These are phyloP conservation scores for Exophiala bonariae DNA, from an alignment of 2,329 filamentous ascomycete genomes.

Conservation along the genomic window DNA sequence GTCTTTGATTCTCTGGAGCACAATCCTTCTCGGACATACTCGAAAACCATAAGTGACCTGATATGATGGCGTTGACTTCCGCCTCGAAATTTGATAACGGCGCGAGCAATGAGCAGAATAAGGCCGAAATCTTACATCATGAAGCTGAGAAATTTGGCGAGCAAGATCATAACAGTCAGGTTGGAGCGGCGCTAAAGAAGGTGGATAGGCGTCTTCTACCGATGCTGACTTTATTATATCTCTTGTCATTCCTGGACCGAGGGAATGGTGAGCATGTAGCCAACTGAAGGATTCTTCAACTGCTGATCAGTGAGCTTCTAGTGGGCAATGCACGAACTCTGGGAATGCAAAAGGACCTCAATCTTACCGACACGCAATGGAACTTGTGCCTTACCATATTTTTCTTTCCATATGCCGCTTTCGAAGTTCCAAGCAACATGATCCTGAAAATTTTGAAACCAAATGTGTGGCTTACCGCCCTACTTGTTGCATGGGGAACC, in stretches of 20 bases:
- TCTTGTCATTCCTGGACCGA: slow-evolving; percentile 34
- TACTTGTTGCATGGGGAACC: slow-evolving; percentile 45
- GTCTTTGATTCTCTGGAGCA: too few species aligned
- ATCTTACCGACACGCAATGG: slow-evolving; percentile 44
- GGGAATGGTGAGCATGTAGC: slow-evolving; percentile 30
- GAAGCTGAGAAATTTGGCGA: background rate
- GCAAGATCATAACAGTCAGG: slow-evolving; percentile 12
- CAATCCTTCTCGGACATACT: too few species aligned
- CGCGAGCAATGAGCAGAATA: background rate
- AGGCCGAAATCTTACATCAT: background rate
- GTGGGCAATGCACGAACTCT: slow-evolving; percentile 49
- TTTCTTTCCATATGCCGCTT: slow-evolving; percentile 61
- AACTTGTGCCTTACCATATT: slow-evolving; percentile 46
- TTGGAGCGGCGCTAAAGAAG: slow-evolving; percentile 5
- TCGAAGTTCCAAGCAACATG: slow-evolving; percentile 65
- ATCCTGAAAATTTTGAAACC: slow-evolving; percentile 50
- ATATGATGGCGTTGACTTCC: too few species aligned
- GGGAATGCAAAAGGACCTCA: slow-evolving; percentile 42
- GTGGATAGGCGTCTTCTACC: slow-evolving; percentile 13
- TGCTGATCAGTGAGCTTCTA: too few species aligned
- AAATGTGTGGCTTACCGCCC: slow-evolving; percentile 34
- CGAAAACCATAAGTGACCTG: too few species aligned
- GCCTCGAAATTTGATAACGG: background rate
- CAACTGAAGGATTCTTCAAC: slow-evolving; percentile 30
- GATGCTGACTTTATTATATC: slow-evolving; percentile 17